Evolutionary conservation across 148 eudicot species (phyloP).

Genomic region (Spergularia bocconei): DNA sequence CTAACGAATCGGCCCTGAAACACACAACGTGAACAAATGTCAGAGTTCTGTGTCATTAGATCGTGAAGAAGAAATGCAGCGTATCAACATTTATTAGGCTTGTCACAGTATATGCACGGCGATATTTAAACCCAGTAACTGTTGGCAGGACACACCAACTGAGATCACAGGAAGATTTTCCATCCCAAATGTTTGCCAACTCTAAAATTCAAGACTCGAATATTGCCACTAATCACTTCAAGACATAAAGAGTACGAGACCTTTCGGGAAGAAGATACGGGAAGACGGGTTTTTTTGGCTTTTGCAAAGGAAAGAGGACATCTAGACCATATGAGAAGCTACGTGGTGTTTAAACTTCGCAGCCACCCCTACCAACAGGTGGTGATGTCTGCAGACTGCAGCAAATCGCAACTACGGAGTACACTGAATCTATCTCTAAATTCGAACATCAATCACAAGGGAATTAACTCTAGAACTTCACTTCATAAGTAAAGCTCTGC

Average conservation of each 20-base stretch:
- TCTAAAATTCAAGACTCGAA: background rate
- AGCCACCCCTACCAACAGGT: background rate
- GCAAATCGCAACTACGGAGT: background rate
- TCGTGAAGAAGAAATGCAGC: slow-evolving; percentile 31
- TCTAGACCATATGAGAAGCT: background rate
- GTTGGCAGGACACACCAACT: background rate
- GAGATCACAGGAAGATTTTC: background rate
- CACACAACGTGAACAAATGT: slow-evolving; percentile 1
- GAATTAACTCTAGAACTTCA: background rate
- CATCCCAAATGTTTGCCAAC: background rate
- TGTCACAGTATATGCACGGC: background rate
- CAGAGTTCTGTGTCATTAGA: background rate
- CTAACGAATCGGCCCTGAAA: slow-evolving; percentile 55
- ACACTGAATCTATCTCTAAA: background rate
- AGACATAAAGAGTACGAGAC: background rate
- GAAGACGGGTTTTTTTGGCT: too few relatives aligned
- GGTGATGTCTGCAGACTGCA: background rate
- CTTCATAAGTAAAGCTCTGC: background rate
- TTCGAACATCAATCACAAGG: background rate
- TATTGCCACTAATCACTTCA: background rate
- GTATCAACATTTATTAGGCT: slow-evolving; percentile 10
- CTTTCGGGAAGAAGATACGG: background rate
- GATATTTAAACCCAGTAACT: background rate
- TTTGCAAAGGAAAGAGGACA: too few relatives aligned
- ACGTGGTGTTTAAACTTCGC: background rate